Conservation (phyloP, 208 protist species). For the Acanthamoeba healyi region DNA sequence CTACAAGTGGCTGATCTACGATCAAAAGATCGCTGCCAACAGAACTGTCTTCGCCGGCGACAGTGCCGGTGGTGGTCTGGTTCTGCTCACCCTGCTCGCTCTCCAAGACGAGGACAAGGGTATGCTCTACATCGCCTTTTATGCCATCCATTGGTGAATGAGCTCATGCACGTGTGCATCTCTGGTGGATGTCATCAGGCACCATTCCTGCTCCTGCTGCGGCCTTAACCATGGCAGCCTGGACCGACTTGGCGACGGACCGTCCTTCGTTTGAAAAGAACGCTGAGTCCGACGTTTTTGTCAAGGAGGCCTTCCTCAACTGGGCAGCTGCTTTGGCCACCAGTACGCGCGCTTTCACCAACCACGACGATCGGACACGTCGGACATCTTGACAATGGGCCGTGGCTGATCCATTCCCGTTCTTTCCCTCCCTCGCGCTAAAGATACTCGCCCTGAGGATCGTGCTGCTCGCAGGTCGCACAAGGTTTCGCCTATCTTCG, state of each 20-base stretch:
- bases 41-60: conserved; percentile 48
- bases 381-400: background rate
- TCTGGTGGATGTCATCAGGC: background rate
- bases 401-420: background rate
- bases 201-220: conserved; percentile 57
- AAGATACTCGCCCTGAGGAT: conserved; percentile 18
- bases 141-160: no score
- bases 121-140: background rate
- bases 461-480: conserved; percentile 45
- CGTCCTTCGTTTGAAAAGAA: conserved; percentile 7
- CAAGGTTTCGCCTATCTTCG: conserved; percentile 61
- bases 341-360: no score
- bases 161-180: background rate
- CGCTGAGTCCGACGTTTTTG: background rate
- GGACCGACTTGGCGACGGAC: conserved; percentile 44
- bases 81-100: conserved; percentile 36
- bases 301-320: background rate
- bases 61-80: conserved; percentile 68
- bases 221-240: conserved; percentile 37
- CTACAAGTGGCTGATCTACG: conserved; percentile 75
- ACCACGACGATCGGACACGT: no score
- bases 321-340: background rate
- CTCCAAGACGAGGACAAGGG: conserved; percentile 57
- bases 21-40: background rate
- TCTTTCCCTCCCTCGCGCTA: background rate